Evolutionary conservation across 768 basidiomycete species (phyloP).

Genomic region (Panellus pusillus): DNA sequence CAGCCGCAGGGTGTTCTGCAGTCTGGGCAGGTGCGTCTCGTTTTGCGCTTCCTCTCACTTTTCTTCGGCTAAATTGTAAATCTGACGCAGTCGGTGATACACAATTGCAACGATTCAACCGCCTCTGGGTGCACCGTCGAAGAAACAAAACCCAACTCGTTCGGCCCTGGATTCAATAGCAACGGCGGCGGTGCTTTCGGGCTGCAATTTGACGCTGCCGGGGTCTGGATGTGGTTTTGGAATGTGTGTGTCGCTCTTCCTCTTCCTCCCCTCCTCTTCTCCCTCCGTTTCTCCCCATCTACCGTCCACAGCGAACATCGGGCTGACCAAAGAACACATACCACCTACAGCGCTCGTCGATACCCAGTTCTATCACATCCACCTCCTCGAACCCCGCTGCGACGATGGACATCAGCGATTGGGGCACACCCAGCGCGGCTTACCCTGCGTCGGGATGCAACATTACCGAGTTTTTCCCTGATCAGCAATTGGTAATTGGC

Average conservation of each 20-base stretch:
- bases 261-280: background rate
- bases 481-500: conserved; percentile 49
- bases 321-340: too few species aligned
- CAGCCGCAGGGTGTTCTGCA: conserved; percentile 11
- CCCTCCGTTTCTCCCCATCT: background rate
- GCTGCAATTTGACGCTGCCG: conserved; percentile 60
- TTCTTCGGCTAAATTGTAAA: conserved; percentile 43
- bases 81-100: conserved; percentile 35
- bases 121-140: conserved; percentile 67
- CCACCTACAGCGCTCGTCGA: background rate
- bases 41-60: conserved; percentile 18
- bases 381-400: conserved; percentile 12
- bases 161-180: conserved; percentile 61
- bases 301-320: conserved; percentile 16
- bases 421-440: conserved; percentile 47
- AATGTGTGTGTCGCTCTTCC: conserved; percentile 32
- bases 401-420: conserved; percentile 28
- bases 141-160: conserved; percentile 61
- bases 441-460: conserved; percentile 44
- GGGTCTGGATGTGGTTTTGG: conserved; percentile 45
- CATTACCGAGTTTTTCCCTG: conserved; percentile 43
- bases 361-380: conserved; percentile 22
- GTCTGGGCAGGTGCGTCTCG: conserved; percentile 8
- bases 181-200: conserved; percentile 77
- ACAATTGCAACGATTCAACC: conserved; percentile 48